Evolutionary conservation across 2,329 filamentous ascomycete species (phyloP).

Genomic region (Aspergillus fischeri): DNA sequence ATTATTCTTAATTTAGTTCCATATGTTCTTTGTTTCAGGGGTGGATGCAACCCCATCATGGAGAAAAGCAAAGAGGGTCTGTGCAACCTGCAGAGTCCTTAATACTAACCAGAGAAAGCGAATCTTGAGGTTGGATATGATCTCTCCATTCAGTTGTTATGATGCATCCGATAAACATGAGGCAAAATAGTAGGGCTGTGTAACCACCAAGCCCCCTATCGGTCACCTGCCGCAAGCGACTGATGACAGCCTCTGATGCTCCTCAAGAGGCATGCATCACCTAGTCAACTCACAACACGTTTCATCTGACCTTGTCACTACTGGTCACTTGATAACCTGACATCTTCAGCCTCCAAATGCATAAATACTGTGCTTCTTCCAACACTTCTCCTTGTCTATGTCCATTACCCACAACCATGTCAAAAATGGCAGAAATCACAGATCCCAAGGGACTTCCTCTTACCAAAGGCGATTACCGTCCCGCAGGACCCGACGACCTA

Average conservation of each 20-base stretch:
- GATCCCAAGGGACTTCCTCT: not conserved
- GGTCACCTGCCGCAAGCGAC: not conserved
- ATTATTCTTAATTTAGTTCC: not conserved
- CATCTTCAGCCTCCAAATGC: not conserved
- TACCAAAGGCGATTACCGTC: constrained; percentile 3
- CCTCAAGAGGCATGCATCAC: not conserved
- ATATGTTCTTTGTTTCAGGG: not conserved
- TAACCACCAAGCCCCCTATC: not conserved
- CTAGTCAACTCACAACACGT: not conserved
- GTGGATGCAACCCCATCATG: not conserved
- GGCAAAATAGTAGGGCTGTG: not conserved
- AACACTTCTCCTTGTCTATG: not conserved
- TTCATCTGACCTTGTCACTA: not conserved
- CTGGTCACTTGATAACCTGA: not conserved
- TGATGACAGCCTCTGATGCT: not conserved
- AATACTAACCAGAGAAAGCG: not conserved
- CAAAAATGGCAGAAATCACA: not conserved
- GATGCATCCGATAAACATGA: not conserved
- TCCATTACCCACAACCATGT: not conserved
- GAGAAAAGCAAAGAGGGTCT: not conserved
- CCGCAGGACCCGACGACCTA: constrained; percentile 3
- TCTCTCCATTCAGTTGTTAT: not conserved
- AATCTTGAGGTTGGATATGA: not conserved
- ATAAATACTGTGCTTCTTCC: not conserved
- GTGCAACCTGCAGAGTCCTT: not conserved